phyloP scores from a whole-genome alignment of 345 rosid genomes.

The Boechera divaricarpa region DNA sequence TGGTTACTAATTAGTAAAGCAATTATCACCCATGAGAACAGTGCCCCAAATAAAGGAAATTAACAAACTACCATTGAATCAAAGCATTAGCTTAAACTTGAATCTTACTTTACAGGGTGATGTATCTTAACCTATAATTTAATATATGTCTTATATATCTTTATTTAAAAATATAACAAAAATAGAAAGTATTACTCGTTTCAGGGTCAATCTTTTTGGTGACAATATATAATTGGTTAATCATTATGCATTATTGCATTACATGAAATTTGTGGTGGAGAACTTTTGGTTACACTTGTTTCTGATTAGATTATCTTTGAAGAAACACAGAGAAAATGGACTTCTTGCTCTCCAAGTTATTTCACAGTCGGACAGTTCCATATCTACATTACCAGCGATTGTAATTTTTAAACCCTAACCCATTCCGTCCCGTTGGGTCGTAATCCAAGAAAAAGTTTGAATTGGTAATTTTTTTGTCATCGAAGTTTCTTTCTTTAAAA shows the following conservation, averaged over 20 bases:
- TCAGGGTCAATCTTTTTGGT: constrained; percentile 28
- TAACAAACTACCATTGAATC: constrained; percentile 46
- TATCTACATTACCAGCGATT: constrained; percentile 5
- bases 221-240: constrained; percentile 45
- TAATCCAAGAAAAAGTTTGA: neutral
- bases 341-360: constrained; percentile 25
- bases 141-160: constrained; percentile 25
- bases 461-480: neutral
- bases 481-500: neutral
- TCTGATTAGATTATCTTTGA: constrained; percentile 43
- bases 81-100: constrained; percentile 49
- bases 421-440: constrained; percentile 13
- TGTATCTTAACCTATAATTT: constrained; percentile 41
- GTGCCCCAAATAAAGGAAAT: constrained; percentile 31
- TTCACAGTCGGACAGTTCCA: constrained; percentile 12
- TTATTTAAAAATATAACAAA: neutral
- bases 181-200: constrained; percentile 31
- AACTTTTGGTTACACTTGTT: constrained; percentile 28
- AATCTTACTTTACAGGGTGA: constrained; percentile 46
- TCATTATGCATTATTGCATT: constrained; percentile 29
- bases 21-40: constrained; percentile 45
- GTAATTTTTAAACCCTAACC: constrained; percentile 21
- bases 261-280: constrained; percentile 26
- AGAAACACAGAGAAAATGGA: constrained; percentile 40
- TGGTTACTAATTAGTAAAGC: constrained; percentile 40